Evolutionary conservation across 768 basidiomycete genomes (phyloP), one percentile per base, ranked within the genome.

Genomic region (Epithele typhae): DNA sequence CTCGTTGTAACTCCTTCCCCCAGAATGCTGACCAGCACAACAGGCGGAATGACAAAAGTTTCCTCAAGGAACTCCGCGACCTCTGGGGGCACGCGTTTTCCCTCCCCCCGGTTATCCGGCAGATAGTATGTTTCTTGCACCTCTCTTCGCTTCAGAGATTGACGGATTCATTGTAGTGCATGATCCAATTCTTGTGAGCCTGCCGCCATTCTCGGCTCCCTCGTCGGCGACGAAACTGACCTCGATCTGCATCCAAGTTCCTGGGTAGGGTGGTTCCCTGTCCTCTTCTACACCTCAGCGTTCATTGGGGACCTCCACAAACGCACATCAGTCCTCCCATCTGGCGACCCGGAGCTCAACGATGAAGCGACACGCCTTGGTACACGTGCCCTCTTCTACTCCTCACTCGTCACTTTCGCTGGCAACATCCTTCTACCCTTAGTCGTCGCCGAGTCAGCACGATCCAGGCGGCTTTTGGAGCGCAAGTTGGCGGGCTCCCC

Each of bases 181-280:
- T 85, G 23, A 81, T 88, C 17, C 86, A 90, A 66, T 87, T 88
- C 64, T 88, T 90, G 84, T 89, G 60, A 57, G 82, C 66, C 6
- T 25, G 27, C n/a, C 5, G 22, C 30, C 22, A n/a, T 18, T 6
- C 19, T 32, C 27, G 25, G 19, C n/a, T n/a, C n/a, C n/a, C n/a
- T n/a, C n/a, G n/a, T n/a, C n/a, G n/a, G n/a, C n/a, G n/a, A n/a
- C n/a, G n/a, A n/a, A n/a, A n/a, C n/a, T n/a, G 9, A 9, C 6
- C 39, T 23, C 19, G 10, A 38, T 17, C n/a, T 17, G 22, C 12
- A 36, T 34, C 25, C 10, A 46, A 91, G 89, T 50, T 77, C 82
- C 11, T 94, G 82, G 82, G 73, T 93, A 49, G 87, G 80, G 7
- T 97, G 95, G 95, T 96, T 95, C 59, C 93, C 94, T 0, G 68